Percentiles rank a stretch among this genome's conserved stretches.
phyloP scores from a whole-genome alignment of 1,284 basidiomycete species.

The Paramarasmius palmivorus region DNA sequence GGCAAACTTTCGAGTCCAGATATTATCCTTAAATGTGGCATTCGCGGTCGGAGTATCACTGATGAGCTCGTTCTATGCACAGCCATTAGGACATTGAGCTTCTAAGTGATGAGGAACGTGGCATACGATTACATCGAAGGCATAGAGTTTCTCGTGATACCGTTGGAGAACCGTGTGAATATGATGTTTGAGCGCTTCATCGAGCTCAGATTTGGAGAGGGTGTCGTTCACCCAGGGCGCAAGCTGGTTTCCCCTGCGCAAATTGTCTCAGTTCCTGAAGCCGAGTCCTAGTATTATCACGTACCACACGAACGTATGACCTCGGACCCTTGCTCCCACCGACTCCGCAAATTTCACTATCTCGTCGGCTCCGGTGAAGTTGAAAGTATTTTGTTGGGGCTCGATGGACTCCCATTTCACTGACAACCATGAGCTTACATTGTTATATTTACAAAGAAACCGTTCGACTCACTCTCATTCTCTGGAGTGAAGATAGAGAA shows the following conservation, averaged over 20 bases:
- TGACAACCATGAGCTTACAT: background rate
- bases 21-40: constrained; percentile 36
- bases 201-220: background rate
- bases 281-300: constrained; percentile 1
- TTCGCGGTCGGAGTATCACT: constrained; percentile 48
- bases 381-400: constrained; percentile 47
- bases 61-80: constrained; percentile 47
- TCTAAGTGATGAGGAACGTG: background rate
- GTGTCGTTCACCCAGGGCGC: constrained; percentile 1
- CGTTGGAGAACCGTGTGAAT: background rate
- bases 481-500: constrained; percentile 3
- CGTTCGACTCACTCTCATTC: background rate
- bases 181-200: background rate
- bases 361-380: constrained; percentile 44
- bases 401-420: constrained; percentile 49
- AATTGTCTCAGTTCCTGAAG: background rate
- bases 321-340: constrained; percentile 43
- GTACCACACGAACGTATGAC: constrained; percentile 17
- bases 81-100: background rate
- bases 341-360: constrained; percentile 45
- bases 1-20: constrained; percentile 36
- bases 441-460: background rate
- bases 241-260: background rate
- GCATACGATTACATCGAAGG: constrained; percentile 1
- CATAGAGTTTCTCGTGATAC: background rate